Evolutionary conservation across 2,329 filamentous ascomycete genomes (phyloP).

Genomic region (Emmonsiellopsis sp.): DNA sequence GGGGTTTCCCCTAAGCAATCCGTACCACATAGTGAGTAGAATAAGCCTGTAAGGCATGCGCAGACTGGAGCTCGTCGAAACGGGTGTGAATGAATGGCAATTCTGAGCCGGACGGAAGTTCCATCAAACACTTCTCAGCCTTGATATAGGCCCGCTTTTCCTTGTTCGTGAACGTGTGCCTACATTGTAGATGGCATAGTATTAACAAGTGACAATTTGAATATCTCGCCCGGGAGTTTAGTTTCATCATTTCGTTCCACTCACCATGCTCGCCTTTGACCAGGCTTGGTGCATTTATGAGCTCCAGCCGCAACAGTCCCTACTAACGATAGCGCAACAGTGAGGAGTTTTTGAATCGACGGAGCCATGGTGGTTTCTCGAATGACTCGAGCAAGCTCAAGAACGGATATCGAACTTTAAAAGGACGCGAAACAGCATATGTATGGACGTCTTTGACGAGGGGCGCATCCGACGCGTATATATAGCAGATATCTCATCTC

Average conservation of each 20-base stretch:
- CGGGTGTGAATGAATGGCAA: not conserved
- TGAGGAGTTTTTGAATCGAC: not conserved
- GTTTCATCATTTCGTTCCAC: not conserved
- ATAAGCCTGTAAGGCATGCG: not conserved
- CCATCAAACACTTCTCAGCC: slow-evolving; percentile 2
- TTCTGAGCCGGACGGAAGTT: not conserved
- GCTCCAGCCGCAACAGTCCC: not conserved
- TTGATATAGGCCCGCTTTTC: slow-evolving; percentile 1
- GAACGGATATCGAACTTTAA: too few species aligned
- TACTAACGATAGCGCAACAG: not conserved
- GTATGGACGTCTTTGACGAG: too few species aligned
- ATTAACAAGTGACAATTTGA: not conserved
- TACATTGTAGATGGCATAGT: not conserved
- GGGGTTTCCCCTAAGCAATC: too few species aligned
- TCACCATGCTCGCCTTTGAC: not conserved
- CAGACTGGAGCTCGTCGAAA: slow-evolving; percentile 1
- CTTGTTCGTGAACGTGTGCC: not conserved
- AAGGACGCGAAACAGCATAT: too few species aligned
- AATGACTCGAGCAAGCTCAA: too few species aligned
- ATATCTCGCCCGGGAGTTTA: too few species aligned
- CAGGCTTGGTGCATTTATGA: not conserved
- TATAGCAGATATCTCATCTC: too few species aligned
- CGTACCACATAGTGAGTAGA: slow-evolving; percentile 1
- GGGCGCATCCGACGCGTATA: too few species aligned
- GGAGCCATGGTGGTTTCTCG: not conserved